Percentiles rank a stretch among this genome's conserved stretches.
These are phyloP conservation scores for Paecilomyces fulvus DNA, from an alignment of 2,329 filamentous ascomycete species.

Conservation along the genomic window DNA sequence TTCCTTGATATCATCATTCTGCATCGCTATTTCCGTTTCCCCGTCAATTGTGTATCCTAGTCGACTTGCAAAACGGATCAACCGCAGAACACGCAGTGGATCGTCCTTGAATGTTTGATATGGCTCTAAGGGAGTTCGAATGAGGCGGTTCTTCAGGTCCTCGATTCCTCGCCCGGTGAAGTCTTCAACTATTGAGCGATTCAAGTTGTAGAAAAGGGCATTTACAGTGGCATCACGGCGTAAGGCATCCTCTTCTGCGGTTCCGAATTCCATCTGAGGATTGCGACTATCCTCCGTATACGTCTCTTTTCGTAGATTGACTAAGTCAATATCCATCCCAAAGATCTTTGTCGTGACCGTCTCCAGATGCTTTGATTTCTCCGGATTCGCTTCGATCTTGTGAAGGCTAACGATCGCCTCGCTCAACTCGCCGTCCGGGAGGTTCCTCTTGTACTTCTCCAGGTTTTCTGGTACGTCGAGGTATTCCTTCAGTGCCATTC, in stretches of 20 bases:
- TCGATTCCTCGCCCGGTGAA: slow-evolving; percentile 64
- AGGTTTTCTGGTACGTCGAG: slow-evolving; percentile 31
- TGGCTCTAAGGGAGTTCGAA: slow-evolving; percentile 79
- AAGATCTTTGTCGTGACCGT: slow-evolving; percentile 81
- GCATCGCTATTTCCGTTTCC: slow-evolving; percentile 64
- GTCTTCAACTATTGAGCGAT: slow-evolving; percentile 72
- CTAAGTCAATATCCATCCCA: slow-evolving; percentile 83
- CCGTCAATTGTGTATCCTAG: slow-evolving; percentile 70
- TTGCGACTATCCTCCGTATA: slow-evolving; percentile 86
- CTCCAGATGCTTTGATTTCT: slow-evolving; percentile 94
- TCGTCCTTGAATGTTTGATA: slow-evolving; percentile 93
- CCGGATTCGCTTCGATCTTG: slow-evolving; percentile 84
- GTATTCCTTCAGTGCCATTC: slow-evolving; percentile 35
- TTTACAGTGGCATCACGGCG: slow-evolving; percentile 91
- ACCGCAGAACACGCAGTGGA: slow-evolving; percentile 73
- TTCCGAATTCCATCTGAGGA: slow-evolving; percentile 88
- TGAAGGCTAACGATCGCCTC: slow-evolving; percentile 67
- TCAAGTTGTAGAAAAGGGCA: slow-evolving; percentile 89
- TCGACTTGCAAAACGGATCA: slow-evolving; percentile 84
- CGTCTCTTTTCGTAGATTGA: slow-evolving; percentile 86
- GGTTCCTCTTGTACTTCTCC: slow-evolving; percentile 38
- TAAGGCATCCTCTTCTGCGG: slow-evolving; percentile 78
- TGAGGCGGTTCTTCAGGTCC: slow-evolving; percentile 64
- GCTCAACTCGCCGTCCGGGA: slow-evolving; percentile 43
- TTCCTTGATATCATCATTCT: slow-evolving; percentile 63